Conservation (phyloP, 192 early-diverging fungal species). For the Coemansia sp. region DNA sequence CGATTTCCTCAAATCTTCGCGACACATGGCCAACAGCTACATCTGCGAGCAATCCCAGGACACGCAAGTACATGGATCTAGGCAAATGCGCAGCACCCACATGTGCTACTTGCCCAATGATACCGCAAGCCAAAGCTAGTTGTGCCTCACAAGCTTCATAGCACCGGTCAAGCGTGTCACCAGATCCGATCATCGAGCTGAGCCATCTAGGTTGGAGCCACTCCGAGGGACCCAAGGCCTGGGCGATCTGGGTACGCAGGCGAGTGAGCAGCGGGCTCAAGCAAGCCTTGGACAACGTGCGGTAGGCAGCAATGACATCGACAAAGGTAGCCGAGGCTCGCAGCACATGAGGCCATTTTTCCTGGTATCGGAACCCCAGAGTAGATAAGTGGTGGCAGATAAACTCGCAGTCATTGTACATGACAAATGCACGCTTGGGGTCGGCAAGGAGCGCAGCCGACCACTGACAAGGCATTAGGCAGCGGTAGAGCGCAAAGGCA, state of each 20-base stretch:
- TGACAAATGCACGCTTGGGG: conserved; percentile 44
- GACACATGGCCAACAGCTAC: conserved; percentile 19
- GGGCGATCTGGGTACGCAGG: conserved; percentile 13
- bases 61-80: conserved; percentile 18
- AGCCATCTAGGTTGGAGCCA: conserved; percentile 23
- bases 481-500: conserved; percentile 45
- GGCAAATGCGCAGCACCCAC: conserved; percentile 26
- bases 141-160: conserved; percentile 21
- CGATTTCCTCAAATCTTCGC: conserved; percentile 23
- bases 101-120: conserved; percentile 24
- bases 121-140: conserved; percentile 31
- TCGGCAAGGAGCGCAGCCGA: conserved; percentile 18
- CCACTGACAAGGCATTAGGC: conserved; percentile 33
- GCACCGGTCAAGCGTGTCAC: neutral
- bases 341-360: conserved; percentile 34
- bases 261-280: conserved; percentile 32
- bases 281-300: conserved; percentile 27
- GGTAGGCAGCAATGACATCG: conserved; percentile 44
- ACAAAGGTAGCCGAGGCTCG: conserved; percentile 39
- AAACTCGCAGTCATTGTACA: conserved; percentile 55
- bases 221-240: conserved; percentile 24
- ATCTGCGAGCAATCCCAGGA: conserved; percentile 33
- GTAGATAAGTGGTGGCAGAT: conserved; percentile 44
- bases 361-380: conserved; percentile 34
- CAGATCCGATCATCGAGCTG: conserved; percentile 1